Percentiles rank a stretch among this genome's conserved stretches.
Conservation (phyloP, 768 basidiomycete species). For the Phanerodontia chrysosporium region DNA sequence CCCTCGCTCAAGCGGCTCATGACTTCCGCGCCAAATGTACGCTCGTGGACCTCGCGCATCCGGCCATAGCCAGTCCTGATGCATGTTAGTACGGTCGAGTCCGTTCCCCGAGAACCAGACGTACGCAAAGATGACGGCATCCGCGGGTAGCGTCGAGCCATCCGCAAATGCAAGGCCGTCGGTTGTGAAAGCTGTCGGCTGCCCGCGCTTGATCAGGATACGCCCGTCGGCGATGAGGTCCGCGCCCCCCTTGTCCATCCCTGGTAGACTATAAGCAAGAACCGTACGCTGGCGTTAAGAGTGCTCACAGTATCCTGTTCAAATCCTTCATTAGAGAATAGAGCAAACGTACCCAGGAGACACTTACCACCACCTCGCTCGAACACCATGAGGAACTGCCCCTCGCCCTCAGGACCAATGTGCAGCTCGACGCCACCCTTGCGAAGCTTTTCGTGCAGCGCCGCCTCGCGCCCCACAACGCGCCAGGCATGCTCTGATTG, state of each 20-base stretch:
- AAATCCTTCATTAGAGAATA: background rate
- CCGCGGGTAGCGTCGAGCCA: conserved; percentile 23
- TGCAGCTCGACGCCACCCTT: conserved; percentile 34
- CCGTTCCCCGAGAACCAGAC: too few species aligned
- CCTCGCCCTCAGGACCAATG: conserved; percentile 31
- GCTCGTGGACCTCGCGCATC: conserved; percentile 27
- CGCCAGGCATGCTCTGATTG: conserved; percentile 8
- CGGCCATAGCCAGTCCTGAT: conserved; percentile 29
- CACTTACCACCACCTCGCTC: conserved; percentile 32
- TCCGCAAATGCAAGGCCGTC: conserved; percentile 26
- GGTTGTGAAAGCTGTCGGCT: conserved; percentile 4
- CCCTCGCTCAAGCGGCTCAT: conserved; percentile 28
- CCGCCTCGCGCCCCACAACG: conserved; percentile 27
- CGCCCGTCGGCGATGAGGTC: conserved; percentile 16
- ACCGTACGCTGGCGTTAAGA: too few species aligned
- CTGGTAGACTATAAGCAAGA: too few species aligned
- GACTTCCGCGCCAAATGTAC: conserved; percentile 33
- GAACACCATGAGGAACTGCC: conserved; percentile 25
- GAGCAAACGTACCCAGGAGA: background rate
- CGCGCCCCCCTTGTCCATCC: conserved; percentile 20
- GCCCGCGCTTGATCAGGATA: conserved; percentile 18
- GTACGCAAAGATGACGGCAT: conserved; percentile 29
- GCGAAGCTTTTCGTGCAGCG: conserved; percentile 30
- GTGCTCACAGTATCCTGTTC: conserved; percentile 11
- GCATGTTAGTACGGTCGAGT: background rate